Evolutionary conservation across 306 rosid species (phyloP).

Genomic region (Casuarina equisetifolia): DNA sequence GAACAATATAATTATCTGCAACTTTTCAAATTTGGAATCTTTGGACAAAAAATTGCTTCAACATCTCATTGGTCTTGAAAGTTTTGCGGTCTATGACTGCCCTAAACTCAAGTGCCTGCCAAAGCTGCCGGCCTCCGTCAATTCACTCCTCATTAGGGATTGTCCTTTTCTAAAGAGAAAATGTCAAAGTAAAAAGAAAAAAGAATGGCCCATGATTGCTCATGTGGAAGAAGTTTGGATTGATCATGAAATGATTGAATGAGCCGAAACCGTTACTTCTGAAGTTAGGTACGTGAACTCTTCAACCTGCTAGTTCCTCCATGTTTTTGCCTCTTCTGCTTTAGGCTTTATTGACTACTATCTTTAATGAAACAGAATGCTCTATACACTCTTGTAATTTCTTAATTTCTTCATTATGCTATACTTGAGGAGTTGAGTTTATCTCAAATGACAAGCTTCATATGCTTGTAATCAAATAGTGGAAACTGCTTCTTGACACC

Average conservation of each 20-base stretch:
- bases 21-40: background rate
- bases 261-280: background rate
- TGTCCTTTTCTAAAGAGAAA: too few species aligned
- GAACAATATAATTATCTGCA: too few species aligned
- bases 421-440: too few species aligned
- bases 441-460: too few species aligned
- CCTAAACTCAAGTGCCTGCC: too few species aligned
- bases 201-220: constrained; percentile 16
- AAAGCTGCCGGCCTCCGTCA: too few species aligned
- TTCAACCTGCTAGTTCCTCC: background rate
- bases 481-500: too few species aligned
- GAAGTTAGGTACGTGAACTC: background rate
- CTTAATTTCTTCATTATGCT: too few species aligned
- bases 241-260: background rate
- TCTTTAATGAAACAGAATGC: background rate
- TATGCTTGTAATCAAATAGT: too few species aligned
- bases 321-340: background rate
- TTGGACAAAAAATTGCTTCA: background rate
- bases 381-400: too few species aligned
- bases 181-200: too few species aligned
- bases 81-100: accelerated
- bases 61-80: background rate
- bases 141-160: accelerated
- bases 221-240: constrained; percentile 2
- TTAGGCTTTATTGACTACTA: background rate